Evolutionary conservation across 2,329 filamentous ascomycete genomes (phyloP), one percentile per base, ranked within the genome.

Genomic region (Metarhizium anisopliae): DNA sequence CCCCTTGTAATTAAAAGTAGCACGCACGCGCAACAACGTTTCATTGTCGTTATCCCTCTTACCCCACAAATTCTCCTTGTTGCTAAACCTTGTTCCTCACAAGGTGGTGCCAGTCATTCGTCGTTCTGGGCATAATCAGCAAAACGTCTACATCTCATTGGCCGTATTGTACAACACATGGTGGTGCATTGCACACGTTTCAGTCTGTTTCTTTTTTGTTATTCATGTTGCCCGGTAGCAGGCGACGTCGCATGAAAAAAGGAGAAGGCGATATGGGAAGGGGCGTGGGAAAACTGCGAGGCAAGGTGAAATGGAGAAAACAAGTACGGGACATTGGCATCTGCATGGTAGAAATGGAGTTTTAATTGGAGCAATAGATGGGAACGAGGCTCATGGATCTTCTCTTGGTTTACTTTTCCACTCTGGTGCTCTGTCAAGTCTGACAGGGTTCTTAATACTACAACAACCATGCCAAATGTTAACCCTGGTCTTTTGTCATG

Each of bases 331-430:
- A 13, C 25, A 18, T n/a, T 53, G n/a, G 20, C 20, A 36, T 16
- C 30, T 53, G 52, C 40, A 47, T n/a, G 42, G 52, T 47, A 47
- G 43, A 43, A 30, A 2, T 47, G 52, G 52, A 47, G 52, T 53
- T 53, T 47, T 49, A 29, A 53, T 35, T 42, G 52, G 52, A 20
- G 40, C 30, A 20, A 53, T 53, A 47, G 29, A 38, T 53, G 52
- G 52, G 42, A 43, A 52, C 38, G 38, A 52, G 38, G 45, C 51
- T 29, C 18, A 52, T 52, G 38, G 45, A 49, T 49, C 25, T 30
- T n/a, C 14, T 52, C 4, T 43, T 35, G 13, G 3, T 40, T 40
- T 40, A 5, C 14, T 5, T 16, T 11, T 40, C 38, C 4, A 11
- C 38, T 40, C 38, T 40, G 38, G 38, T 40, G 30, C 42, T 53